Percentiles rank a stretch among this genome's conserved stretches.
These are phyloP conservation scores for Megacollybia platyphylla DNA, from an alignment of 1,284 basidiomycete genomes.

Conservation along the genomic window DNA sequence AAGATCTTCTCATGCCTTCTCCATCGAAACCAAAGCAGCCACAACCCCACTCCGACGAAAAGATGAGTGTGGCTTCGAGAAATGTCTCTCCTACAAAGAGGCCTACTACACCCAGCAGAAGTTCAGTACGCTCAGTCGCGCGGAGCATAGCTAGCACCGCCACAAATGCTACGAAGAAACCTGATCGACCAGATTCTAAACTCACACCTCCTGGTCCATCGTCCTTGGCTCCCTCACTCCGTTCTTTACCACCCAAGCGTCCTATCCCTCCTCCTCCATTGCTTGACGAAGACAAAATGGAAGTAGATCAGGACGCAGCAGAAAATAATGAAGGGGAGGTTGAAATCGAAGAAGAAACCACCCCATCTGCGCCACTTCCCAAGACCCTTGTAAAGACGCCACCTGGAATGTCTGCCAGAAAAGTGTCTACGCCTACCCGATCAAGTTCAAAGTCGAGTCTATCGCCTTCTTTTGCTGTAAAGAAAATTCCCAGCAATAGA, in stretches of 20 bases:
- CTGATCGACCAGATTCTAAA: conserved; percentile 10
- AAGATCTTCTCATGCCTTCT: conserved; percentile 48
- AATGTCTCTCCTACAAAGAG: conserved; percentile 28
- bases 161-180: neutral
- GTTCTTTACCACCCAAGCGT: neutral
- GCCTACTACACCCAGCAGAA: conserved; percentile 42
- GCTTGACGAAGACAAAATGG: neutral
- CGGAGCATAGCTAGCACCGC: neutral
- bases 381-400: neutral
- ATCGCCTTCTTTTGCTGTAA: too few relatives aligned
- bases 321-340: neutral
- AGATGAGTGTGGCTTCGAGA: conserved; percentile 19
- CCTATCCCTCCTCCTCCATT: conserved; percentile 3
- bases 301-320: neutral
- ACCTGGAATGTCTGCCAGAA: neutral
- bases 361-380: neutral
- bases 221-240: neutral
- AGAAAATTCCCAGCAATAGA: too few relatives aligned
- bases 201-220: conserved; percentile 6
- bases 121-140: conserved; percentile 10
- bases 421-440: neutral
- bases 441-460: neutral
- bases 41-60: conserved; percentile 10
- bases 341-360: neutral
- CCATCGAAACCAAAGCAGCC: conserved; percentile 9